Evolutionary conservation across 306 rosid genomes (phyloP).

Genomic region (Echinosophora koreensis): DNA sequence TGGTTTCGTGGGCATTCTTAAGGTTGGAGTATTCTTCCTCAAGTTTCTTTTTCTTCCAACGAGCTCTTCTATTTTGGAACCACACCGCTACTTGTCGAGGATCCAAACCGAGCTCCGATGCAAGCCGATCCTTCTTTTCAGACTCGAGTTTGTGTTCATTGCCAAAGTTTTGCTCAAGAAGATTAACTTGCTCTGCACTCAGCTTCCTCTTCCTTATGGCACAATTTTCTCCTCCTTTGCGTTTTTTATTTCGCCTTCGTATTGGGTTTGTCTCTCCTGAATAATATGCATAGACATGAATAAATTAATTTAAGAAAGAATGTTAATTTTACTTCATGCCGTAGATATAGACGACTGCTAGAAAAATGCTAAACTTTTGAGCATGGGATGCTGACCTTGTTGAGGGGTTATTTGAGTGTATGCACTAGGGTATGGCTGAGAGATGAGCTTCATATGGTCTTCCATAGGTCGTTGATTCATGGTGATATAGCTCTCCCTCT

Average conservation of each 20-base stretch:
- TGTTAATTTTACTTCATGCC: not conserved
- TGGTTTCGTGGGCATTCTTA: constrained; percentile 57
- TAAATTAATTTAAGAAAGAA: not conserved
- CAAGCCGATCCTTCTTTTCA: constrained; percentile 72
- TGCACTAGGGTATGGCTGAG: constrained; percentile 51
- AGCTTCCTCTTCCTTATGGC: constrained; percentile 71
- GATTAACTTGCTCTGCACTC: constrained; percentile 60
- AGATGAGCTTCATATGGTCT: constrained; percentile 52
- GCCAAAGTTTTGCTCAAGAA: constrained; percentile 67
- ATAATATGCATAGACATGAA: not conserved
- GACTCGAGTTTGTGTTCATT: constrained; percentile 75
- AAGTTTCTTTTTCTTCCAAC: constrained; percentile 83
- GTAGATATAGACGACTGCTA: not conserved
- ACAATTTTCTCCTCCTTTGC: constrained; percentile 46
- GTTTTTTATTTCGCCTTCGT: constrained; percentile 61
- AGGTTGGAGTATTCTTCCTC: constrained; percentile 69
- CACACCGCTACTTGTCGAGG: constrained; percentile 85
- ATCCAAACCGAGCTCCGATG: constrained; percentile 75
- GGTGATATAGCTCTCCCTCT: constrained; percentile 13
- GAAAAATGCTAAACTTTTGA: not conserved
- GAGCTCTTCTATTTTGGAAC: constrained; percentile 85
- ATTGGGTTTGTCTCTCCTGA: constrained; percentile 56
- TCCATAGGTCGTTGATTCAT: constrained; percentile 48
- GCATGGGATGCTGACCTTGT: constrained; percentile 57
- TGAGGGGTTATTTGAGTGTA: constrained; percentile 55